These are phyloP conservation scores for Cryphonectria carpinicola DNA, from an alignment of 2,329 filamentous ascomycete genomes.

Conservation along the genomic window DNA sequence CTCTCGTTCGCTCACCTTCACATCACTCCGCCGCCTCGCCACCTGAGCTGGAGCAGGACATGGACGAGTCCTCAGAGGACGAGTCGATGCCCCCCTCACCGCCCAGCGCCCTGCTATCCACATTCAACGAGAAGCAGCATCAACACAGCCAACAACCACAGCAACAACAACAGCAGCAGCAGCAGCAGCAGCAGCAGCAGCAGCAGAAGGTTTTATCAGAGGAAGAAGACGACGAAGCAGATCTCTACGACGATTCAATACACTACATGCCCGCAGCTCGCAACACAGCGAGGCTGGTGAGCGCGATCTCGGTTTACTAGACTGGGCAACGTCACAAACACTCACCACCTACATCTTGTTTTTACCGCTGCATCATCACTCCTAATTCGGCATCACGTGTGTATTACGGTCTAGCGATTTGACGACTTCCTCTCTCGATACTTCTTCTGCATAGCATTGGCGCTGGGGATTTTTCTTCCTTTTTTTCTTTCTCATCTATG, in stretches of 20 bases:
- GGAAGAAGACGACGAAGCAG: conserved; percentile 32
- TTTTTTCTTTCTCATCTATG: background rate
- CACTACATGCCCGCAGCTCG: conserved; percentile 56
- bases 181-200: conserved; percentile 25
- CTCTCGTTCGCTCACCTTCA: conserved; percentile 70
- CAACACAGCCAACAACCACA: conserved; percentile 22
- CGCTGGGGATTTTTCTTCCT: background rate
- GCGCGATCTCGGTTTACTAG: conserved; percentile 62
- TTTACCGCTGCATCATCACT: background rate
- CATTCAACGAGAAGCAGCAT: conserved; percentile 46
- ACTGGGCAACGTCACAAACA: background rate
- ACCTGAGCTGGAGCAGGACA: conserved; percentile 72
- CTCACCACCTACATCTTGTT: background rate
- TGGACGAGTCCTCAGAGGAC: conserved; percentile 69
- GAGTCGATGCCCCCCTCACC: conserved; percentile 75
- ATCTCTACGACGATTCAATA: conserved; percentile 53
- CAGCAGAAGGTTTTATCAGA: background rate
- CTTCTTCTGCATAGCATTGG: conserved; percentile 11
- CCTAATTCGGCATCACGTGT: background rate
- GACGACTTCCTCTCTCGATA: conserved; percentile 3
- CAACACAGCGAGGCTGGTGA: conserved; percentile 55
- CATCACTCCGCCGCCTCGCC: conserved; percentile 55
- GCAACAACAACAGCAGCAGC: conserved; percentile 33
- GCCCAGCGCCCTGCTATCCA: conserved; percentile 58
- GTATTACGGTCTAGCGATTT: conserved; percentile 6